Evolutionary conservation across 108 stramenopile species (phyloP).

Genomic region (Skeletonema menzelii): DNA sequence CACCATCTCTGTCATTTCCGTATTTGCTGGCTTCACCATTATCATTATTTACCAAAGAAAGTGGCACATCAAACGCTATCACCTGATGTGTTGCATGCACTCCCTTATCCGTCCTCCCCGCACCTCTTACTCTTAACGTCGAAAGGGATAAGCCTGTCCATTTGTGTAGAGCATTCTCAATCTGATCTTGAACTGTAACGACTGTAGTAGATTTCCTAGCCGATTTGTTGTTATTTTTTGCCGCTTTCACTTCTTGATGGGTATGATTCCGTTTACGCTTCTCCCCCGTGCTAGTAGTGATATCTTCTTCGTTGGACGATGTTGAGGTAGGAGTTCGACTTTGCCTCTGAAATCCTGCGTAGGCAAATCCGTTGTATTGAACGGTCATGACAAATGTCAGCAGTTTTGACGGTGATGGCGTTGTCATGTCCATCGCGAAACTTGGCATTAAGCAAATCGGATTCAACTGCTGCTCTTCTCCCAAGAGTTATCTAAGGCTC

Average conservation of each 20-base stretch:
- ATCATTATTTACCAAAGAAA: background rate
- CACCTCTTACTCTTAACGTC: slow-evolving; percentile 58
- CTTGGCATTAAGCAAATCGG: no score
- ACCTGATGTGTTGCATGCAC: slow-evolving; percentile 86
- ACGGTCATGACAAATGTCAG: slow-evolving; percentile 56
- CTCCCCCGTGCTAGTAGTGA: background rate
- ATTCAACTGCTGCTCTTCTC: no score
- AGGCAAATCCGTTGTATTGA: slow-evolving; percentile 74
- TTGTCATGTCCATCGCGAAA: background rate
- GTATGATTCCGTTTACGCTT: slow-evolving; percentile 13
- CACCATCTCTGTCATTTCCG: background rate
- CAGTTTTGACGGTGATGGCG: background rate
- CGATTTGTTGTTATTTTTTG: slow-evolving; percentile 3
- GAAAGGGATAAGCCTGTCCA: slow-evolving; percentile 38
- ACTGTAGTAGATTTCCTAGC: slow-evolving; percentile 18
- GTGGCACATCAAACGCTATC: slow-evolving; percentile 65
- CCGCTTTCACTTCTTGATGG: slow-evolving; percentile 4
- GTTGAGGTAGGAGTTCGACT: slow-evolving; percentile 7
- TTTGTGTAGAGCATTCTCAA: slow-evolving; percentile 61
- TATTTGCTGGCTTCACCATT: background rate
- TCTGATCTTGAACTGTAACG: slow-evolving; percentile 65
- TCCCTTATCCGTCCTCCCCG: slow-evolving; percentile 80
- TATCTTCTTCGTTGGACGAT: slow-evolving; percentile 13
- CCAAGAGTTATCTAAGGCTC: no score
- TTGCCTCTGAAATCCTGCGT: slow-evolving; percentile 81